Conservation (phyloP, 805 yeast species). For the Yarrowia osloensis region DNA sequence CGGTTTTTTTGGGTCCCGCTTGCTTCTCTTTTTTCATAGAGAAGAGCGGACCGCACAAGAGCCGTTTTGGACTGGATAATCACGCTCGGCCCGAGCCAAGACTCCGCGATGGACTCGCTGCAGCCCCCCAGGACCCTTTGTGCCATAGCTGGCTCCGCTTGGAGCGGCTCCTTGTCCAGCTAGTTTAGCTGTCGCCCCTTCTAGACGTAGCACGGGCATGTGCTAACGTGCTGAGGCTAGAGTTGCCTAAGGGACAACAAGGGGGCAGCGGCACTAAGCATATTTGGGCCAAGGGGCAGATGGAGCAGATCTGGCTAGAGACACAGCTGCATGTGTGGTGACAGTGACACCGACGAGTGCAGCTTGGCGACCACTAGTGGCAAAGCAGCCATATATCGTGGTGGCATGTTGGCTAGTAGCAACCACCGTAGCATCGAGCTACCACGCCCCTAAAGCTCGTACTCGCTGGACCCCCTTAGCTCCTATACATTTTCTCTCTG, state of each 20-base stretch:
- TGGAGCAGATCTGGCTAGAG: conserved; percentile 8
- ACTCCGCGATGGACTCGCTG: not conserved
- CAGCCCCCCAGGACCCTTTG: not conserved
- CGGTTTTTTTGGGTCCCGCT: too few relatives aligned
- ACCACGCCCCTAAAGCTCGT: not conserved
- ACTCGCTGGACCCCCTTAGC: not conserved
- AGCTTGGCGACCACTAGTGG: conserved; percentile 16
- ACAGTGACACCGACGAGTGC: not conserved
- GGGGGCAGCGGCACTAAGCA: not conserved
- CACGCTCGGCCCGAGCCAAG: not conserved
- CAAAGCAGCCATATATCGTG: not conserved
- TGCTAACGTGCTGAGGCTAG: conserved; percentile 8
- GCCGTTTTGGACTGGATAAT: not conserved
- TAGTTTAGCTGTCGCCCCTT: not conserved
- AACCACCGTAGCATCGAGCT: conserved; percentile 5
- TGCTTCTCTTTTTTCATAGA: not conserved
- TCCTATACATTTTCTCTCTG: not conserved
- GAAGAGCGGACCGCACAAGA: not conserved
- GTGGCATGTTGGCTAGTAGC: not conserved
- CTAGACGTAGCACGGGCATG: conserved; percentile 2
- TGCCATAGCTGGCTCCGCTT: not conserved
- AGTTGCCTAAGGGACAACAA: conserved; percentile 1
- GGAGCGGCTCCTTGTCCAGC: not conserved
- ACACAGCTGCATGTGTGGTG: not conserved
- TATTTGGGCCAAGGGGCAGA: conserved; percentile 22